These are phyloP conservation scores for Colletotrichum sp. DNA, from an alignment of 2,329 filamentous ascomycete genomes.

Conservation along the genomic window DNA sequence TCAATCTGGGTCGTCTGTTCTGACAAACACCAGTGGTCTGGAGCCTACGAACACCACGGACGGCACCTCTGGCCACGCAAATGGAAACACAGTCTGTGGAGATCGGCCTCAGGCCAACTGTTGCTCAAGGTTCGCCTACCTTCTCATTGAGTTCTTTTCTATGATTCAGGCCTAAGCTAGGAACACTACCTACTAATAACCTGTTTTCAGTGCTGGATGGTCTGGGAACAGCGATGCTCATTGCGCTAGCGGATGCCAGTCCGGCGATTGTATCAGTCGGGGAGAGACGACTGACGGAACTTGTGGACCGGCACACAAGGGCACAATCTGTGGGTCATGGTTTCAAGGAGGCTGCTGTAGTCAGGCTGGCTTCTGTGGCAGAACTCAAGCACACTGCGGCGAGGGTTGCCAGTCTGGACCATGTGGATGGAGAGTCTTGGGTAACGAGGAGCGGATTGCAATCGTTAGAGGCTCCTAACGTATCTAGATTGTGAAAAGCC, in stretches of 20 bases:
- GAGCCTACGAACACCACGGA: not conserved
- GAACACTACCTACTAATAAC: fast-evolving
- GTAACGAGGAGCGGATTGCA: not conserved
- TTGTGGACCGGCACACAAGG: not conserved
- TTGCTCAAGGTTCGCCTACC: not conserved
- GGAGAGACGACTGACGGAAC: not conserved
- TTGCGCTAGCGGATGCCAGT: not conserved
- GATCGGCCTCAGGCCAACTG: not conserved
- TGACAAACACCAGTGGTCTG: not conserved
- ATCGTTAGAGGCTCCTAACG: not conserved
- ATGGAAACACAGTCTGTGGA: not conserved
- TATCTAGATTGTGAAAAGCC: fast-evolving
- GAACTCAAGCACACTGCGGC: not conserved
- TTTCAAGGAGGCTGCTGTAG: not conserved
- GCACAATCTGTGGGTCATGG: not conserved
- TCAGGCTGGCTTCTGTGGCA: not conserved
- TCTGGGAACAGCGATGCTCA: not conserved
- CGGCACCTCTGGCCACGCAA: not conserved
- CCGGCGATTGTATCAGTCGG: not conserved
- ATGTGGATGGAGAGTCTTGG: not conserved
- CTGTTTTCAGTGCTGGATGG: not conserved
- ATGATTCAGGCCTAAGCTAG: not conserved
- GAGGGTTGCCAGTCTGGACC: not conserved
- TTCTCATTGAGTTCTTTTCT: not conserved
- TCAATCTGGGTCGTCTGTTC: not conserved